Percentiles rank a stretch among this genome's conserved stretches.
These are phyloP conservation scores for Jimgerdemannia flammicorona DNA, from an alignment of 192 early-diverging fungal species.

Conservation along the genomic window DNA sequence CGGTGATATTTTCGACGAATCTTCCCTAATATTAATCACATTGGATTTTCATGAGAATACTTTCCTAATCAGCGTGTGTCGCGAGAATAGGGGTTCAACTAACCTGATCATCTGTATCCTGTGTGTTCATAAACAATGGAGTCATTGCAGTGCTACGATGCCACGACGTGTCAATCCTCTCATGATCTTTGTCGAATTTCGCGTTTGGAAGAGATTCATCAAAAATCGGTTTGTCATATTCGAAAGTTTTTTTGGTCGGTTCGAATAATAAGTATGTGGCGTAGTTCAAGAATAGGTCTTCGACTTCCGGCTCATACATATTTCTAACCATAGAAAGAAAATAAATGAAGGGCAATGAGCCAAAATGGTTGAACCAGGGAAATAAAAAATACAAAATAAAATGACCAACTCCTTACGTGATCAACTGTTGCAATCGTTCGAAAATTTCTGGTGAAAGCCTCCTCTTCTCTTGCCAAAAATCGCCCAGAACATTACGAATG, in stretches of 20 bases:
- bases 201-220: slow-evolving; percentile 61
- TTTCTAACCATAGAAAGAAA: slow-evolving; percentile 21
- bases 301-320: slow-evolving; percentile 59
- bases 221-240: slow-evolving; percentile 61
- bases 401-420: slow-evolving; percentile 26
- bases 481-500: slow-evolving; percentile 29
- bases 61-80: too few species aligned
- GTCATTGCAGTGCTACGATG: slow-evolving; percentile 19
- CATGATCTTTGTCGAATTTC: slow-evolving; percentile 51
- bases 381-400: too few species aligned
- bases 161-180: slow-evolving; percentile 60
- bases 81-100: background rate
- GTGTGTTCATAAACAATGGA: slow-evolving; percentile 24
- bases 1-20: slow-evolving; percentile 7
- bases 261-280: slow-evolving; percentile 56
- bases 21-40: too few species aligned
- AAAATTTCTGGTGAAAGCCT: slow-evolving; percentile 31
- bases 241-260: slow-evolving; percentile 51
- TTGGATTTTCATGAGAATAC: too few species aligned
- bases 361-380: too few species aligned
- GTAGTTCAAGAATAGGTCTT: slow-evolving; percentile 60
- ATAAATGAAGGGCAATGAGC: background rate
- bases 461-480: slow-evolving; percentile 38
- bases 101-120: background rate
- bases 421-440: slow-evolving; percentile 25